phyloP scores from a whole-genome alignment of 331 rosid genomes.

The Prunus yedoensis region DNA sequence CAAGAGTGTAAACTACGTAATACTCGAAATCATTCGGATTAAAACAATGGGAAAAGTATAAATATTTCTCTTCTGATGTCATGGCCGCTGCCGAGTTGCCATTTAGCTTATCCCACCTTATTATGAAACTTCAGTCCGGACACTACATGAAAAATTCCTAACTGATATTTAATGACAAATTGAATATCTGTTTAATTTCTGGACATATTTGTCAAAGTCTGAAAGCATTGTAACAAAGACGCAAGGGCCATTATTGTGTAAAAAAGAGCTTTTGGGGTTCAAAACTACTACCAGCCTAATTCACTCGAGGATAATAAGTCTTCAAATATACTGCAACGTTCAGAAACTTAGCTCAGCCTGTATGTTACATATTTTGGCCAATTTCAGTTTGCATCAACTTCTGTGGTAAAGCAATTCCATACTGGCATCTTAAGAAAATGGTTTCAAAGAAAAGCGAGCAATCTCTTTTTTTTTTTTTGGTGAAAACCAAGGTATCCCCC shows the following conservation, averaged over 20 bases:
- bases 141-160: not conserved
- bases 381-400: not conserved
- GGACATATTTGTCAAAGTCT: not conserved
- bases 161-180: not conserved
- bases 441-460: not conserved
- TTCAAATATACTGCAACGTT: not conserved
- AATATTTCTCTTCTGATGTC: not conserved
- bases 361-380: not conserved
- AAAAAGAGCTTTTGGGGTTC: not conserved
- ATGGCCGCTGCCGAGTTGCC: not conserved
- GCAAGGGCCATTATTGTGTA: not conserved
- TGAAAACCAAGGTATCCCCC: no score
- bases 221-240: not conserved
- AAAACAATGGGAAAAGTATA: not conserved
- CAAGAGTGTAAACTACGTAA: not conserved
- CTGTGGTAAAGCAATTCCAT: not conserved
- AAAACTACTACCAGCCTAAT: not conserved
- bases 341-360: not conserved
- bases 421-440: not conserved
- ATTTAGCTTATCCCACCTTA: not conserved
- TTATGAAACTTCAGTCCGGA: not conserved
- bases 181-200: not conserved
- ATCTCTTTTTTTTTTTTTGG: no score
- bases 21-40: no score
- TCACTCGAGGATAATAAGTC: not conserved